Percentiles rank a stretch among this genome's conserved stretches.
Evolutionary conservation across 2,329 filamentous ascomycete species (phyloP).

Genomic region (Cercospora sp.): DNA sequence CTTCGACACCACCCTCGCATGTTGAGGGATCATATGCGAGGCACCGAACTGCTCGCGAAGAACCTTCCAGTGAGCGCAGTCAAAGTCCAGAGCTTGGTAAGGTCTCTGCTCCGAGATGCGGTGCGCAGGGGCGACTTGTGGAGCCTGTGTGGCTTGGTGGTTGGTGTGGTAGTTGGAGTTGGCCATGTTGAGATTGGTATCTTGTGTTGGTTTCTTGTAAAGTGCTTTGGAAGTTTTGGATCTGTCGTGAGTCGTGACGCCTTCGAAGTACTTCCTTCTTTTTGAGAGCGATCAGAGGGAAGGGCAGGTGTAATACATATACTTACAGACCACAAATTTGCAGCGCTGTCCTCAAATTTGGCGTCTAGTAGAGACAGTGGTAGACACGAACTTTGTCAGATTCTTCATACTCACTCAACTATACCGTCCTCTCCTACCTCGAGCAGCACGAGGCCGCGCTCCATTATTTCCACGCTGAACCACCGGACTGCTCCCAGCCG

Average conservation of each 20-base stretch:
- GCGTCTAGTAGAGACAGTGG: not conserved
- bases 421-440: conserved; percentile 14
- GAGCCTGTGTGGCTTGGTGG: not conserved
- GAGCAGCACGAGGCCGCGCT: conserved; percentile 7
- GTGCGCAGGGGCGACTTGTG: not conserved
- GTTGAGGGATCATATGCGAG: not conserved
- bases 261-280: not conserved
- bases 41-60: not conserved
- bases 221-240: not conserved
- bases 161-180: not conserved
- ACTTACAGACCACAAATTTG: not conserved
- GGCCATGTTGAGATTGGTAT: not conserved
- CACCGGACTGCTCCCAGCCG: conserved; percentile 39
- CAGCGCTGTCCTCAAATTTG: not conserved
- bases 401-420: conserved; percentile 5
- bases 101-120: not conserved
- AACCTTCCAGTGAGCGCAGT: not conserved
- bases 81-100: not conserved
- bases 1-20: not conserved
- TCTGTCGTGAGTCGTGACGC: not conserved
- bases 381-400: not conserved
- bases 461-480: conserved; percentile 29
- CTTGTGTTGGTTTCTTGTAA: not conserved
- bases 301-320: not conserved
- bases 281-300: not conserved